phyloP scores from a whole-genome alignment of 371 early-diverging fungal genomes.

The Coemansia sp. region DNA sequence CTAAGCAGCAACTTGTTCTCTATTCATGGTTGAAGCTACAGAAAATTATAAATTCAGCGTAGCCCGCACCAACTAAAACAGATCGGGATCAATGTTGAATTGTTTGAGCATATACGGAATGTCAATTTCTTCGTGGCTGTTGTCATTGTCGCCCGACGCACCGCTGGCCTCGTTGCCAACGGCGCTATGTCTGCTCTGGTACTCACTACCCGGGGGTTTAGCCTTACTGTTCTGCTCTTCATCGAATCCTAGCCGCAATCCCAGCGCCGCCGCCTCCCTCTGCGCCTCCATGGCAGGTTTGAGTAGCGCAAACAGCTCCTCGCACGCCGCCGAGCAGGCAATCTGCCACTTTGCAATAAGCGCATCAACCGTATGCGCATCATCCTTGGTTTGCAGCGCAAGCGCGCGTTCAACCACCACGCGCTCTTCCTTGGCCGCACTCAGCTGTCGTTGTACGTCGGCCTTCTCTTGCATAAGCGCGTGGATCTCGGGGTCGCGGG shows the following conservation, averaged over 20 bases:
- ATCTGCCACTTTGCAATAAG: conserved; percentile 37
- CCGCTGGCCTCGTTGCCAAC: neutral
- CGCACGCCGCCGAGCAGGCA: conserved; percentile 33
- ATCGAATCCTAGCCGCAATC: conserved; percentile 6
- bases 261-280: conserved; percentile 16
- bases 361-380: conserved; percentile 17
- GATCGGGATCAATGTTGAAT: conserved; percentile 32
- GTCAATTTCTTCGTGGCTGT: conserved; percentile 12
- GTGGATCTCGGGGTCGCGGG: conserved; percentile 5
- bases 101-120: conserved; percentile 33
- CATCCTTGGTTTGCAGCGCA: conserved; percentile 19
- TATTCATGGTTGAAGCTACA: no score
- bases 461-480: conserved; percentile 20
- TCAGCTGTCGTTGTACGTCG: conserved; percentile 15
- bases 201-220: neutral
- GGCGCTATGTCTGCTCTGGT: neutral
- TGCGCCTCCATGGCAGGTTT: conserved; percentile 37
- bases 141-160: neutral
- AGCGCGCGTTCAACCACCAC: conserved; percentile 29
- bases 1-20: conserved; percentile 10
- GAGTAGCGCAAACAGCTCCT: conserved; percentile 37
- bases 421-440: conserved; percentile 14
- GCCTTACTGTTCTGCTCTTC: neutral
- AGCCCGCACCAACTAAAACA: conserved; percentile 10
- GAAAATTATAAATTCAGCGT: neutral